Percentiles rank a stretch among this genome's conserved stretches.
These are phyloP conservation scores for Trichoderma sp. DNA, from an alignment of 2,329 filamentous ascomycete species.

Conservation along the genomic window DNA sequence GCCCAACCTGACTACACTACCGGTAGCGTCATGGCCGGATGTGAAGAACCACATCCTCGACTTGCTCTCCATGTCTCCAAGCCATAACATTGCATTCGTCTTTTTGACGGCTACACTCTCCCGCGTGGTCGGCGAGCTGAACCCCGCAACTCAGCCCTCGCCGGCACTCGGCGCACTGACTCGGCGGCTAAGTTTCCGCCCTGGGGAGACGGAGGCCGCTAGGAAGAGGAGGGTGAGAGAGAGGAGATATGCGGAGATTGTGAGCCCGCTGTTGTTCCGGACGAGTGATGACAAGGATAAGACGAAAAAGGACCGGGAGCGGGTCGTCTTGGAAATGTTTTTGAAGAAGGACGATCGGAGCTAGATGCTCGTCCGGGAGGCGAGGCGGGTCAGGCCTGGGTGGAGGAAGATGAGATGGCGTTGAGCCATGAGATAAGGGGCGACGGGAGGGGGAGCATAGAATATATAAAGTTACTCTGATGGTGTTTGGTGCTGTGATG, in stretches of 20 bases:
- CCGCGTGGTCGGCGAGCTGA: constrained; percentile 52
- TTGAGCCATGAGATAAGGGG: neutral
- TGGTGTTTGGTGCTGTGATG: neutral
- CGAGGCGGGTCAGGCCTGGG: constrained; percentile 14
- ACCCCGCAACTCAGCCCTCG: constrained; percentile 39
- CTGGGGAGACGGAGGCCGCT: constrained; percentile 34
- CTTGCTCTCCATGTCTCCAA: constrained; percentile 67
- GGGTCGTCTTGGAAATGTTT: constrained; percentile 70
- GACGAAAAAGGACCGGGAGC: constrained; percentile 63
- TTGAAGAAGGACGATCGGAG: constrained; percentile 37
- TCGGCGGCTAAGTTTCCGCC: constrained; percentile 50
- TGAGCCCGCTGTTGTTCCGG: constrained; percentile 65
- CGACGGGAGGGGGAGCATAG: neutral
- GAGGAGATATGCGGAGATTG: constrained; percentile 63
- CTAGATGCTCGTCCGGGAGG: constrained; percentile 29
- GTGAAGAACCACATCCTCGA: constrained; percentile 66
- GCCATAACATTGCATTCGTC: constrained; percentile 86
- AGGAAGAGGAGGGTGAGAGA: constrained; percentile 59
- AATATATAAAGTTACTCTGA: neutral
- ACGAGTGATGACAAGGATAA: constrained; percentile 55
- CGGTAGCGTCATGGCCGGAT: constrained; percentile 37
- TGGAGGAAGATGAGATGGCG: constrained; percentile 14
- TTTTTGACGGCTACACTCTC: constrained; percentile 78
- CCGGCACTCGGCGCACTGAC: constrained; percentile 35
- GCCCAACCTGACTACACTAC: constrained; percentile 39